Conservation (phyloP, 257 asterid genomes). For the Nicotiana tabacum region DNA sequence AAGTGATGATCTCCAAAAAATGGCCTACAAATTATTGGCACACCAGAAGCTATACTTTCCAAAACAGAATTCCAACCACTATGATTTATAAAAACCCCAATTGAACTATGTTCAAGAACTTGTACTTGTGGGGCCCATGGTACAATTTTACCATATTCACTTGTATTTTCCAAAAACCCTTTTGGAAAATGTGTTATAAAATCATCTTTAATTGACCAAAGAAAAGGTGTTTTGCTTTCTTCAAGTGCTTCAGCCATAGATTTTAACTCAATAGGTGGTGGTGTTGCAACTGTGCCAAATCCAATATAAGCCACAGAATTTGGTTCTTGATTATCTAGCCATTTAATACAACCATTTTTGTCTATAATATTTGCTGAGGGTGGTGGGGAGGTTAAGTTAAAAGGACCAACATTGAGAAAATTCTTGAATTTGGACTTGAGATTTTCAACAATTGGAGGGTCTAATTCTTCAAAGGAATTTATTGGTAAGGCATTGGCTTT, state of each 20-base stretch:
- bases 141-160: slow-evolving; percentile 35
- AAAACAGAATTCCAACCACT: slow-evolving; percentile 53
- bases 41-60: slow-evolving; percentile 46
- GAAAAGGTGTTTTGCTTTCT: slow-evolving; percentile 37
- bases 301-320: slow-evolving; percentile 45
- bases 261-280: slow-evolving; percentile 42
- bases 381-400: slow-evolving; percentile 25
- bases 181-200: slow-evolving; percentile 19
- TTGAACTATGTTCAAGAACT: slow-evolving; percentile 36
- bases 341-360: slow-evolving; percentile 41
- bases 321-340: slow-evolving; percentile 42
- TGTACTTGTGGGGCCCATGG: slow-evolving; percentile 54
- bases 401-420: slow-evolving; percentile 65
- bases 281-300: slow-evolving; percentile 46
- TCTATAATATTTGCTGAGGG: background rate
- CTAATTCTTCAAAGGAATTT: slow-evolving; percentile 69
- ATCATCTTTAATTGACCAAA: slow-evolving; percentile 52
- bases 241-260: slow-evolving; percentile 56
- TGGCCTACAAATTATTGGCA: slow-evolving; percentile 54
- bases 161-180: slow-evolving; percentile 34
- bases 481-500: slow-evolving; percentile 44
- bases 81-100: slow-evolving; percentile 48
- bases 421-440: slow-evolving; percentile 44
- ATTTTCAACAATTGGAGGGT: slow-evolving; percentile 38
- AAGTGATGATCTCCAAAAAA: slow-evolving; percentile 55